Evolutionary conservation across 2,329 filamentous ascomycete genomes (phyloP).

Genomic region (Grosmannia penicillata): DNA sequence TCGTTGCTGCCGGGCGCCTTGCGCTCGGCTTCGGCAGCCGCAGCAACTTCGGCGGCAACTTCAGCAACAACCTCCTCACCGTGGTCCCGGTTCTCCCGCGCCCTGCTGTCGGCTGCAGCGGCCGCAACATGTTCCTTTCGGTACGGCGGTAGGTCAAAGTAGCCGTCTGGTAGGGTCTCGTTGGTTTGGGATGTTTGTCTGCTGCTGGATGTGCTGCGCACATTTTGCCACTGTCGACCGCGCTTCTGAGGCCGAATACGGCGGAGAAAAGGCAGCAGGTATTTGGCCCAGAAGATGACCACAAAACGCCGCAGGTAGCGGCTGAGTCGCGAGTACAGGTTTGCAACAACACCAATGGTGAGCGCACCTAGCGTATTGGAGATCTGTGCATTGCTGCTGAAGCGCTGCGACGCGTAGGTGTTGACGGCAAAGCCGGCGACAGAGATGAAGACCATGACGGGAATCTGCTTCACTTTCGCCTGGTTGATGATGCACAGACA

Average conservation of each 20-base stretch:
- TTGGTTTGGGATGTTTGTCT: background rate
- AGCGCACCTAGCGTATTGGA: conserved; percentile 66
- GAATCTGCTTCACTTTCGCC: conserved; percentile 63
- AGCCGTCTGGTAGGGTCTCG: conserved; percentile 1
- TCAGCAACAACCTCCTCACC: background rate
- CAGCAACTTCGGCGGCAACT: background rate
- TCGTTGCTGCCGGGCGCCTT: conserved; percentile 19
- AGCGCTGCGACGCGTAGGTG: conserved; percentile 53
- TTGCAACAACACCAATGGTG: conserved; percentile 61
- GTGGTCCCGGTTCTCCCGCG: too few relatives aligned
- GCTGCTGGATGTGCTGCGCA: background rate
- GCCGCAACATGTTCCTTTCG: too few relatives aligned
- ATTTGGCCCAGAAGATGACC: conserved; percentile 37
- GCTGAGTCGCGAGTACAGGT: conserved; percentile 60
- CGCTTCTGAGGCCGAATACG: conserved; percentile 9
- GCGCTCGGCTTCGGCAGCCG: conserved; percentile 8
- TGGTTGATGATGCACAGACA: conserved; percentile 51
- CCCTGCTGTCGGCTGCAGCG: too few relatives aligned
- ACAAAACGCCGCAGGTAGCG: conserved; percentile 39
- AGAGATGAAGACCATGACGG: conserved; percentile 61
- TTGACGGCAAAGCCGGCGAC: conserved; percentile 62
- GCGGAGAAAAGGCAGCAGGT: conserved; percentile 24
- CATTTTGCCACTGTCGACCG: background rate
- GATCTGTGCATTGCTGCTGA: conserved; percentile 57
- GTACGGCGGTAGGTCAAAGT: conserved; percentile 5